These are phyloP conservation scores for Coemansia sp. DNA, from an alignment of 192 early-diverging fungal species.

Conservation along the genomic window DNA sequence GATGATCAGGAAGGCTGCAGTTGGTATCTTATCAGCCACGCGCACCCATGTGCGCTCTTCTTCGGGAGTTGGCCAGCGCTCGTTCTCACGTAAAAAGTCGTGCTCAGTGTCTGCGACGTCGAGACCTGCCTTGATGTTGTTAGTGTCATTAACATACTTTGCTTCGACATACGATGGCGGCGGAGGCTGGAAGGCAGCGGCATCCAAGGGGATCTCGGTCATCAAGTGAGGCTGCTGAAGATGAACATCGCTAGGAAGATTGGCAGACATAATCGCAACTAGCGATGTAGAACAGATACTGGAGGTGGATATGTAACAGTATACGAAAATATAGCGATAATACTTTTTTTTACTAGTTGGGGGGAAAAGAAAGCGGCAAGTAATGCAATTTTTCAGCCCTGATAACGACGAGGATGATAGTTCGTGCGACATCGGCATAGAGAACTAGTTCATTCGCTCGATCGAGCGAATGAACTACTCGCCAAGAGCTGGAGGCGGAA, in stretches of 20 bases:
- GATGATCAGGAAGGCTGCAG: constrained; percentile 53
- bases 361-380: background rate
- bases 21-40: constrained; percentile 59
- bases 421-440: too few species aligned
- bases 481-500: background rate
- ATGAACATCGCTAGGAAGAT: background rate
- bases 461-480: too few species aligned
- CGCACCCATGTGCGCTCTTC: constrained; percentile 56
- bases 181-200: constrained; percentile 12
- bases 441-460: too few species aligned
- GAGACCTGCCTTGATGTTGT: background rate
- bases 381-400: too few species aligned
- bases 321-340: background rate
- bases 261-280: background rate
- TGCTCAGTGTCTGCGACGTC: background rate
- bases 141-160: background rate
- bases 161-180: background rate
- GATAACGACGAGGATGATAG: too few species aligned
- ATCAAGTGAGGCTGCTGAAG: background rate
- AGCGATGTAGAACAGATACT: background rate
- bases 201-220: constrained; percentile 13
- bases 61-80: constrained; percentile 53
- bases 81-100: constrained; percentile 19
- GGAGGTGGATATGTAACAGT: background rate
- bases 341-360: background rate